Evolutionary conservation across 1,284 basidiomycete genomes (phyloP).

Genomic region (Apiotrichum domesticum): DNA sequence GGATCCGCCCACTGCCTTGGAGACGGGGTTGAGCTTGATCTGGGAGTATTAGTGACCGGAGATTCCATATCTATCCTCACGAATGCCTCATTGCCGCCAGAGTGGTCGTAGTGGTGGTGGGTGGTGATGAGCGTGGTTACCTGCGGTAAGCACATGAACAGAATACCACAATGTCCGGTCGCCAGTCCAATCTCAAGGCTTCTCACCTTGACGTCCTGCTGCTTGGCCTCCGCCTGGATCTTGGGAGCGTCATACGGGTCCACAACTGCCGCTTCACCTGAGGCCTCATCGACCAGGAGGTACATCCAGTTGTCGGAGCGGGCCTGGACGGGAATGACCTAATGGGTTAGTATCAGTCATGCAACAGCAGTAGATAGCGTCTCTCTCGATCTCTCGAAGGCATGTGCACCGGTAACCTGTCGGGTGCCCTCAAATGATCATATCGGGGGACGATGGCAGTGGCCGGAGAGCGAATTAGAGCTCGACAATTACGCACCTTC

Average conservation of each 20-base stretch:
- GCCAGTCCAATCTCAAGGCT: too few species aligned
- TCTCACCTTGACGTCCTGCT: slow-evolving; percentile 58
- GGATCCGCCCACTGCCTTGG: slow-evolving; percentile 80
- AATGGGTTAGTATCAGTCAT: slow-evolving; percentile 18
- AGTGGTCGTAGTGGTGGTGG: slow-evolving; percentile 85
- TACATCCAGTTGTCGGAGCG: slow-evolving; percentile 85
- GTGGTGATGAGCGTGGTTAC: slow-evolving; percentile 75
- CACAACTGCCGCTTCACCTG: slow-evolving; percentile 62
- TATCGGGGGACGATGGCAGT: not conserved
- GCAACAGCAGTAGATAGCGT: not conserved
- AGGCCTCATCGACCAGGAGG: slow-evolving; percentile 66
- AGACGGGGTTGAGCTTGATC: slow-evolving; percentile 51
- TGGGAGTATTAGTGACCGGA: not conserved
- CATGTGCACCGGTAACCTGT: too few species aligned
- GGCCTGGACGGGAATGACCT: slow-evolving; percentile 68
- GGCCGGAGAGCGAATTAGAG: not conserved
- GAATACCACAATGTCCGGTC: too few species aligned
- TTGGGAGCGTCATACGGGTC: slow-evolving; percentile 70
- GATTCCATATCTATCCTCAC: slow-evolving; percentile 19
- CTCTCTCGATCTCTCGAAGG: too few species aligned
- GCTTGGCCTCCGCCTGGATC: slow-evolving; percentile 62
- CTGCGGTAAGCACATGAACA: slow-evolving; percentile 13
- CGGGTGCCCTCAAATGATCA: too few species aligned
- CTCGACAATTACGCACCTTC: not conserved
- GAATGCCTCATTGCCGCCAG: slow-evolving; percentile 71